Base-by-base conservation (phyloP, 371 early-diverging fungal species). In the Mucor piriformis region DNA sequence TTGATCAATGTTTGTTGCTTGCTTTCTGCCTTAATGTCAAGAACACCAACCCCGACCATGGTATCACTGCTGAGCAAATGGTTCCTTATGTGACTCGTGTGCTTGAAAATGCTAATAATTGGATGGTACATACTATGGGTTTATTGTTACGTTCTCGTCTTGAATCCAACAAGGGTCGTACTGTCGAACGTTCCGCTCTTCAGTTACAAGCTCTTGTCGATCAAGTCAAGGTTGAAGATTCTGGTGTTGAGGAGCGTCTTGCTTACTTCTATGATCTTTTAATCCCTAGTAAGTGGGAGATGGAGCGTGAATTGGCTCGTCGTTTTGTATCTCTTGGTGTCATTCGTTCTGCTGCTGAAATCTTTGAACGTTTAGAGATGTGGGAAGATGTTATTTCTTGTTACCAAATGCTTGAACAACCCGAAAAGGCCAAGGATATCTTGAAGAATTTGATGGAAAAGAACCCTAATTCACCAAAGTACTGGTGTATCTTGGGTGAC, bases 61-160 rank as follows among this genome's bases (percentile, higher is more conserved):
- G 95, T 24, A 77, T 98, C 23, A 96, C 96, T 6, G 80, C 82
- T 21, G 96, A 97, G 69, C 88, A 96, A 74, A 96, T 96, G 96
- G 68, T 83, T 25, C 95, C 98, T 11, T 96, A 89, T 68, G 94
- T 95, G 6, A 74, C 86, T 50, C 89, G 97, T 54, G 94, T 96
- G 13, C 74, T 96, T 32, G 93, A 92, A 63, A 88, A 94, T 61
- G 88, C 96, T 34, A 92, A 92, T 76, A 97, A 98, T 80, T 98
- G 97, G 97, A 92, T 92, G 77, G 93, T 98, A 11, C 91, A 96
- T 77, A 93, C 97, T 16, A 93, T 95, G 93, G 96, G 85, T 10
- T 74, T 98, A 20, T 72, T 98, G 46, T 75, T 92, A 43, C 87
- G 96, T 43, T 92, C 95, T 15, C 90, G 97, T 24, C 82, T 98